These are phyloP conservation scores for Fusarium sp. DNA, from an alignment of 2,329 filamentous ascomycete species.

Conservation along the genomic window DNA sequence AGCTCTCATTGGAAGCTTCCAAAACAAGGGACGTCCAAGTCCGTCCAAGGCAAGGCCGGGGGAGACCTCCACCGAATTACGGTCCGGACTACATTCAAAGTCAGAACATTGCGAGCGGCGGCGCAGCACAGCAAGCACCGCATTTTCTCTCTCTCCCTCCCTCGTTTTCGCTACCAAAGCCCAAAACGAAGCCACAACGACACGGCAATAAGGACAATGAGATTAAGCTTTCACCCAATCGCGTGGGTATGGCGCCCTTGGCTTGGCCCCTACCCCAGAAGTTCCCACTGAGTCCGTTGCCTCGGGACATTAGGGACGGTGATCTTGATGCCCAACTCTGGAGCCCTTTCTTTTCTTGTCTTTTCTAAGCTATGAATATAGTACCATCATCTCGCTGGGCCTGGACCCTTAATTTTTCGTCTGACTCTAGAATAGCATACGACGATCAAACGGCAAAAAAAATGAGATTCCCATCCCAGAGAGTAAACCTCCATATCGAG, in stretches of 20 bases:
- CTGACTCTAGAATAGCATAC: neutral
- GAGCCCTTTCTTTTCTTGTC: neutral
- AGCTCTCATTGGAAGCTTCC: slow-evolving; percentile 5
- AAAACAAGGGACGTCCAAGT: neutral
- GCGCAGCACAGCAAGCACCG: neutral
- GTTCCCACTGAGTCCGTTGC: slow-evolving; percentile 21
- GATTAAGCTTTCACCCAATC: slow-evolving; percentile 35
- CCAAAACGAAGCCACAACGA: neutral
- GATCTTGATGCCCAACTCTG: slow-evolving; percentile 35
- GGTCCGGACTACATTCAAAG: neutral
- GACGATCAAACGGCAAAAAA: neutral
- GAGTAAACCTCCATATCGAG: neutral
- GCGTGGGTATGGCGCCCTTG: slow-evolving; percentile 5
- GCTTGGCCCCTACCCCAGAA: neutral
- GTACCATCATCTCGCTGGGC: neutral
- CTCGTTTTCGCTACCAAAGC: neutral
- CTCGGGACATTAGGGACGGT: slow-evolving; percentile 20
- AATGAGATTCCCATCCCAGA: neutral
- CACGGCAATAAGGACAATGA: slow-evolving; percentile 1
- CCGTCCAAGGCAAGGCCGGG: too few relatives aligned
- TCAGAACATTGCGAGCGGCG: slow-evolving; percentile 7
- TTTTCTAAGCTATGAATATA: neutral
- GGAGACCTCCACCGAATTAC: too few relatives aligned
- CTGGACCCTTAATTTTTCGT: slow-evolving; percentile 4
- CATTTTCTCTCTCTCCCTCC: neutral